Conservation (phyloP, 2,329 filamentous ascomycete genomes). For the Colletotrichum acutatum region DNA sequence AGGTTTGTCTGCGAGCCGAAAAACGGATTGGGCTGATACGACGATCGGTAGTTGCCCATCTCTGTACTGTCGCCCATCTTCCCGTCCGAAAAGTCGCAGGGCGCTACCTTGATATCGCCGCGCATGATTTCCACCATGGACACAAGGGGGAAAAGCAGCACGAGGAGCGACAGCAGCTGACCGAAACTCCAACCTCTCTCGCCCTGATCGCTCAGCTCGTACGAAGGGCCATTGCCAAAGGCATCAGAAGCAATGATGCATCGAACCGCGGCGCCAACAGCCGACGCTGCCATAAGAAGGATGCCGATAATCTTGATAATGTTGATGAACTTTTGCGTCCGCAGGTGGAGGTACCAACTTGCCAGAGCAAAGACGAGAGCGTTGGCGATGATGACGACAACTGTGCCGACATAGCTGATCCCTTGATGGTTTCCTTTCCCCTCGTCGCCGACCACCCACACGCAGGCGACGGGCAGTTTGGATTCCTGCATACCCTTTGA, state of each 20-base stretch:
- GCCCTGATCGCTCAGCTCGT: constrained; percentile 60
- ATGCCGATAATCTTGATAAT: constrained; percentile 64
- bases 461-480: constrained; percentile 70
- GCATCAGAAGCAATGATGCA: constrained; percentile 69
- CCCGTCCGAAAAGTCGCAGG: constrained; percentile 9
- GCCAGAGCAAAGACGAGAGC: constrained; percentile 67
- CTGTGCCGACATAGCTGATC: constrained; percentile 67
- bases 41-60: constrained; percentile 14
- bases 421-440: constrained; percentile 49
- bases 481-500: constrained; percentile 60
- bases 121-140: constrained; percentile 69
- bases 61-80: constrained; percentile 2
- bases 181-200: constrained; percentile 73
- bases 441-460: constrained; percentile 58
- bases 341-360: constrained; percentile 72
- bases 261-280: constrained; percentile 67
- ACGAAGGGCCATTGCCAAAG: constrained; percentile 62
- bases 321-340: constrained; percentile 63
- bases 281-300: constrained; percentile 65
- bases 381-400: constrained; percentile 70
- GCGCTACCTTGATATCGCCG: constrained; percentile 55
- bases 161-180: constrained; percentile 68
- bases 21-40: constrained; percentile 59
- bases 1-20: constrained; percentile 51
- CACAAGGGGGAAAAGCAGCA: constrained; percentile 69